Evolutionary conservation across 768 basidiomycete genomes (phyloP), one percentile per base, ranked within the genome.

Genomic region (Termitomyces sp.): DNA sequence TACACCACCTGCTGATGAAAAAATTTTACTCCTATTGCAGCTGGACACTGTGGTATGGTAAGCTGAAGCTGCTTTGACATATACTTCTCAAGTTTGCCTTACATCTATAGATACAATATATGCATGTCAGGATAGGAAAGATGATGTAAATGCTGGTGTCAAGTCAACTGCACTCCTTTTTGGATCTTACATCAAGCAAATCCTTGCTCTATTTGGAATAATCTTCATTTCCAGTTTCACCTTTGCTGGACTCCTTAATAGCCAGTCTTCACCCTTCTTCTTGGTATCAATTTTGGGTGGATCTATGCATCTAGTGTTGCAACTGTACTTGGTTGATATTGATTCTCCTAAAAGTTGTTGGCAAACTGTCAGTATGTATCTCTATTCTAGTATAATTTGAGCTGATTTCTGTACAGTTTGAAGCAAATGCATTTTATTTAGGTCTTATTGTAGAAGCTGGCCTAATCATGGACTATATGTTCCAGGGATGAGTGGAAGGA

Each of bases 111-210:
- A 87, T 65, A 83, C 83, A 1, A 82, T 85, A 59, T 87, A 87
- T 63, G 85, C 83, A 5, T 83, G 83, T 64, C 73, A 71, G 57
- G 85, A 86, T 65, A 81, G 80, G 59, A 67, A 69, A 29, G 85
- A 86, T 70, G 85, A 87, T 62, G 67, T 79, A 24, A 69, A 74
- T 44, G 84, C 77, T 16, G 82, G 81, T 37, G 80, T 87, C 50
- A 83, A 84, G 66, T 85, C 83, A 1, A 86, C 83, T 46, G 84
- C 84, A 0, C 68, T 86, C 14, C 74, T 84, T n/a, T 86, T 86
- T 65, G 81, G 78, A 20, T 63, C 68, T 14, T 64, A 70, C 31
- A 73, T 80, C 26, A 70, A 73, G 36, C 70, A 72, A 2, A 72
- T 84, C 53, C 72, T 85, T 16, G 63, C 74, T 13, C 57, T 69